These are phyloP conservation scores for Lentinula boryana DNA, from an alignment of 768 basidiomycete genomes.

Conservation along the genomic window DNA sequence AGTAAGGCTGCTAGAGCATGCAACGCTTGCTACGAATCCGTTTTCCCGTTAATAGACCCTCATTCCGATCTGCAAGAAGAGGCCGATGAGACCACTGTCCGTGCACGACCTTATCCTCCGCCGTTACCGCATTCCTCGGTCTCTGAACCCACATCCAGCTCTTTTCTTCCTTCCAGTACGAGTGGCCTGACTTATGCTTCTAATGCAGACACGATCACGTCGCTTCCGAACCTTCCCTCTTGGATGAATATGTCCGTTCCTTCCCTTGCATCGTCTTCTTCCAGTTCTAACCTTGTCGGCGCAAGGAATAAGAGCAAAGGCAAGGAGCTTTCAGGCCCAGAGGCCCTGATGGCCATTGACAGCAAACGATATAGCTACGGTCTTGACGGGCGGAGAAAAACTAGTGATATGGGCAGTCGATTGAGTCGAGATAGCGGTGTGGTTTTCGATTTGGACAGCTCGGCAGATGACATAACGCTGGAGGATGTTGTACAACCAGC, in stretches of 20 bases:
- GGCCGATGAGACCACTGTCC: constrained; percentile 2
- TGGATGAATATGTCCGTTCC: constrained; percentile 41
- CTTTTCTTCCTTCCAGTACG: not conserved
- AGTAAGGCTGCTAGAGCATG: constrained; percentile 72
- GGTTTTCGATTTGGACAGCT: constrained; percentile 1
- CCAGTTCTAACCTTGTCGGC: constrained; percentile 17
- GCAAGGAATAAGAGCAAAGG: not conserved
- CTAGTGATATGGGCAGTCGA: not conserved
- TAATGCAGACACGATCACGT: constrained; percentile 35
- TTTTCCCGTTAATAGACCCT: constrained; percentile 62
- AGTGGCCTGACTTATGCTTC: not conserved
- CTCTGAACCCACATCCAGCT: not conserved
- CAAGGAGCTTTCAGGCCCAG: constrained; percentile 16
- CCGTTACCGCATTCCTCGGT: not conserved
- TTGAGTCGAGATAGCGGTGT: not conserved
- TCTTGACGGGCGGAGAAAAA: not conserved
- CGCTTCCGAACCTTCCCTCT: constrained; percentile 45
- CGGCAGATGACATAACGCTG: not conserved
- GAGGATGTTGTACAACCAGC: constrained; percentile 10
- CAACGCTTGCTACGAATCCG: constrained; percentile 79
- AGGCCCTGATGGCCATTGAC: constrained; percentile 46
- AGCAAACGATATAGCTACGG: not conserved
- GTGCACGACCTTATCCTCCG: constrained; percentile 1
- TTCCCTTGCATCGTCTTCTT: constrained; percentile 34
- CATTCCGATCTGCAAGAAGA: constrained; percentile 10